These are phyloP conservation scores for Quercus dentata DNA, from an alignment of 306 rosid genomes.

Conservation along the genomic window DNA sequence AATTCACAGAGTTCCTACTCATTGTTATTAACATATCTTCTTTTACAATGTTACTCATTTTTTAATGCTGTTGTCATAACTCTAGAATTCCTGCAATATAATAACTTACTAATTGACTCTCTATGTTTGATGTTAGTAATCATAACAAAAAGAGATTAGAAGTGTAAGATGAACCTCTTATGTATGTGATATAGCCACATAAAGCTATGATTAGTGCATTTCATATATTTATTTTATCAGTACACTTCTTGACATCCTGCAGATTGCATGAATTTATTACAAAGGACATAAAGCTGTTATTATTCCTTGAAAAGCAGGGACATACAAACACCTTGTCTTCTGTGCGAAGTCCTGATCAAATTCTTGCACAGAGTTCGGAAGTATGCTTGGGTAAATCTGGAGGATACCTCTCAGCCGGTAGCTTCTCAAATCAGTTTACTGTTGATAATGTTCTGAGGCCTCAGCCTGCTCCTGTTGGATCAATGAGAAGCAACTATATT, in stretches of 20 bases:
- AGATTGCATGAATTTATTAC: slow-evolving; percentile 12
- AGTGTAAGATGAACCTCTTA: not conserved
- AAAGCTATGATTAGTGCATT: not conserved
- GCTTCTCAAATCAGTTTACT: slow-evolving; percentile 56
- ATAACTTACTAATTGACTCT: no score
- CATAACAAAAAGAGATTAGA: no score
- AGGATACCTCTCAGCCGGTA: slow-evolving; percentile 37
- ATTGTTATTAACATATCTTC: no score
- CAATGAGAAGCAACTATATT: slow-evolving; percentile 53
- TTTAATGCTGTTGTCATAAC: no score
- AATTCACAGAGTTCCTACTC: no score
- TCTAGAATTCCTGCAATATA: no score
- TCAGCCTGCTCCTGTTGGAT: slow-evolving; percentile 57
- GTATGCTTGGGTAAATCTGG: slow-evolving; percentile 40
- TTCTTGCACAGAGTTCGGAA: slow-evolving; percentile 52
- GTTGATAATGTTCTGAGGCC: slow-evolving; percentile 62
- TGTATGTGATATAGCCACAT: not conserved
- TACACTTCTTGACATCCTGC: slow-evolving; percentile 5
- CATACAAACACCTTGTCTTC: slow-evolving; percentile 30
- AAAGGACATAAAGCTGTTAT: slow-evolving; percentile 12
- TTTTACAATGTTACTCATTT: no score
- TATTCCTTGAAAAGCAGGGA: slow-evolving; percentile 46
- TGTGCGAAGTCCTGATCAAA: slow-evolving; percentile 40
- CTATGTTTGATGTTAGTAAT: no score
- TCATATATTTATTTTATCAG: not conserved